phyloP scores from a whole-genome alignment of 179 eudicot genomes.

The Spergularia azorica region DNA sequence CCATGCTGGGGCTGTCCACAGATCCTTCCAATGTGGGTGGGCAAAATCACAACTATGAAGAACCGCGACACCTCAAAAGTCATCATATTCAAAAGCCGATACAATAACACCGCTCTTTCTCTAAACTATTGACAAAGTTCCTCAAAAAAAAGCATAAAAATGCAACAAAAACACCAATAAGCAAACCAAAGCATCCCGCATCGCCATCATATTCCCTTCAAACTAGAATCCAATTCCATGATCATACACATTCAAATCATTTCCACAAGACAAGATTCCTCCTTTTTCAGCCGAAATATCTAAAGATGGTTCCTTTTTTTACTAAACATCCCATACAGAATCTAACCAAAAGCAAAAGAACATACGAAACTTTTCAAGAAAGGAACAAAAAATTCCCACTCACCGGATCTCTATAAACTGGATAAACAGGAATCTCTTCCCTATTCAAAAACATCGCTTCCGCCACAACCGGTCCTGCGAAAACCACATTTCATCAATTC shows the following conservation, averaged over 20 bases:
- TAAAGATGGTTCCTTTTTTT: too few relatives aligned
- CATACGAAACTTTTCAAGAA: neutral
- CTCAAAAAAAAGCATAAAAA: neutral
- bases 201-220: neutral
- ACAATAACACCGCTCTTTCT: too few relatives aligned
- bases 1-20: neutral
- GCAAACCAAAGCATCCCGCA: neutral
- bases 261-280: neutral
- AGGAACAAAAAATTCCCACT: constrained; percentile 28
- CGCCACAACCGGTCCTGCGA: constrained; percentile 90
- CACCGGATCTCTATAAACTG: constrained; percentile 93
- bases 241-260: neutral
- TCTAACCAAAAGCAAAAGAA: neutral
- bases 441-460: constrained; percentile 98
- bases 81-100: neutral
- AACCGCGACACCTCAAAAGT: neutral
- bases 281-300: too few relatives aligned
- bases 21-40: neutral
- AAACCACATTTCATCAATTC: neutral
- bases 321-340: neutral
- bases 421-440: constrained; percentile 91
- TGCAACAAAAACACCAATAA: neutral
- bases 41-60: neutral
- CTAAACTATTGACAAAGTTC: neutral
- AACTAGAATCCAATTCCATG: too few relatives aligned